Conservation (phyloP, 1,139 yeast species). For the Torulaspora pretoriensis region DNA sequence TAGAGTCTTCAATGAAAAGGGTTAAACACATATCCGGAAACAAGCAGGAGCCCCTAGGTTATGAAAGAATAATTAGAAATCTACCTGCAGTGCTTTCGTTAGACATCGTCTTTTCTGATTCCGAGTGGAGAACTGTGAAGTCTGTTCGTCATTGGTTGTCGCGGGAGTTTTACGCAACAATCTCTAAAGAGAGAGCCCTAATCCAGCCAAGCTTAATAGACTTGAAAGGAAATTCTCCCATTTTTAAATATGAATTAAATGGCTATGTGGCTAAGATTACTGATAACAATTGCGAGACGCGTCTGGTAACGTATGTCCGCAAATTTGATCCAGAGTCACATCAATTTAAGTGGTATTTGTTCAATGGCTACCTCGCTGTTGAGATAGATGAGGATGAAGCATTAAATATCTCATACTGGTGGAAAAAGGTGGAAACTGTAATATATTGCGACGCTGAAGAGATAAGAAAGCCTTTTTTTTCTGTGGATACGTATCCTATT, state of each 20-base stretch:
- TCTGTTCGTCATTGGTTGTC: conserved; percentile 54
- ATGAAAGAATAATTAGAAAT: conserved; percentile 45
- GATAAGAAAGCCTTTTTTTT: conserved; percentile 37
- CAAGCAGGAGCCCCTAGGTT: conserved; percentile 50
- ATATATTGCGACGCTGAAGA: conserved; percentile 54
- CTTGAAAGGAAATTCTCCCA: conserved; percentile 33
- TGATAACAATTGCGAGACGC: conserved; percentile 51
- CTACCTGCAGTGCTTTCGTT: conserved; percentile 67
- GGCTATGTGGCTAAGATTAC: conserved; percentile 70
- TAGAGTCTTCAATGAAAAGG: conserved; percentile 58
- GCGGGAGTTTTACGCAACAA: conserved; percentile 52
- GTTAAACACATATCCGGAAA: conserved; percentile 45
- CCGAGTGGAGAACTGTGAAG: conserved; percentile 46
- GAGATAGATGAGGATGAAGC: conserved; percentile 66
- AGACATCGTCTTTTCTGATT: conserved; percentile 51
- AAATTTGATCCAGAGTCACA: conserved; percentile 38
- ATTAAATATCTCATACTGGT: conserved; percentile 59
- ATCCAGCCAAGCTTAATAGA: conserved; percentile 41
- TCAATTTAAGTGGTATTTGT: conserved; percentile 63
- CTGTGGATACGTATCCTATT: conserved; percentile 41
- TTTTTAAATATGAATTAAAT: conserved; percentile 50
- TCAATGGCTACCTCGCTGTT: conserved; percentile 89
- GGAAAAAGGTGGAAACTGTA: conserved; percentile 82
- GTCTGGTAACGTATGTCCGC: conserved; percentile 57
- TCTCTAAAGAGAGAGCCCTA: conserved; percentile 40